A percentile compares a stretch with the other conserved stretches of the same genome.
phyloP scores from a whole-genome alignment of 805 yeast genomes.

The Wickerhamomyces ciferrii region DNA sequence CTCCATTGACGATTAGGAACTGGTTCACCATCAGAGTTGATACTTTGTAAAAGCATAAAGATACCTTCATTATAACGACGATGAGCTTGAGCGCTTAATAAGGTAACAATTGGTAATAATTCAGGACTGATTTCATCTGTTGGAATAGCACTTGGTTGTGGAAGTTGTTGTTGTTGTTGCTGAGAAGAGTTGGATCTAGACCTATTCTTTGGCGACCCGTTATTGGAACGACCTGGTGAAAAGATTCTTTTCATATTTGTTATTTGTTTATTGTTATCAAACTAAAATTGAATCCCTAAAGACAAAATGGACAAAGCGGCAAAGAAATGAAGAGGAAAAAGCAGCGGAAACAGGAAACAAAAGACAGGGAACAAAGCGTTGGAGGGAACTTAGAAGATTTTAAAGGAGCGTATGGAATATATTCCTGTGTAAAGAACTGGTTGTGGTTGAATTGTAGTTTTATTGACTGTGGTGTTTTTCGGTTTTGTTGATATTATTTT shows the following conservation, averaged over 20 bases:
- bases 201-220: conserved; percentile 10
- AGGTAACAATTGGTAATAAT: conserved; percentile 62
- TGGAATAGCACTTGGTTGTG: neutral
- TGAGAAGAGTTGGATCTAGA: conserved; percentile 1
- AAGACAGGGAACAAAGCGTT: too few relatives aligned
- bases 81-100: conserved; percentile 68
- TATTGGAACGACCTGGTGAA: conserved; percentile 15
- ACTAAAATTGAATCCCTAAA: too few relatives aligned
- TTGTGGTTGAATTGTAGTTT: neutral
- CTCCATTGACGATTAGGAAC: conserved; percentile 75
- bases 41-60: conserved; percentile 66
- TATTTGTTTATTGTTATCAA: too few relatives aligned
- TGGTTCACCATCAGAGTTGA: conserved; percentile 82
- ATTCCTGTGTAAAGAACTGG: too few relatives aligned
- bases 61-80: conserved; percentile 75
- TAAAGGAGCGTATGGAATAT: too few relatives aligned
- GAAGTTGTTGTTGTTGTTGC: conserved; percentile 1
- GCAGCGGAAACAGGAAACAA: too few relatives aligned
- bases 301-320: too few relatives aligned
- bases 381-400: too few relatives aligned
- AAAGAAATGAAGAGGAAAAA: too few relatives aligned
- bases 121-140: conserved; percentile 28
- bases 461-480: neutral
- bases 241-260: conserved; percentile 17
- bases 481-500: neutral